phyloP scores from a whole-genome alignment of 768 basidiomycete genomes.

The Auricularia sp. region DNA sequence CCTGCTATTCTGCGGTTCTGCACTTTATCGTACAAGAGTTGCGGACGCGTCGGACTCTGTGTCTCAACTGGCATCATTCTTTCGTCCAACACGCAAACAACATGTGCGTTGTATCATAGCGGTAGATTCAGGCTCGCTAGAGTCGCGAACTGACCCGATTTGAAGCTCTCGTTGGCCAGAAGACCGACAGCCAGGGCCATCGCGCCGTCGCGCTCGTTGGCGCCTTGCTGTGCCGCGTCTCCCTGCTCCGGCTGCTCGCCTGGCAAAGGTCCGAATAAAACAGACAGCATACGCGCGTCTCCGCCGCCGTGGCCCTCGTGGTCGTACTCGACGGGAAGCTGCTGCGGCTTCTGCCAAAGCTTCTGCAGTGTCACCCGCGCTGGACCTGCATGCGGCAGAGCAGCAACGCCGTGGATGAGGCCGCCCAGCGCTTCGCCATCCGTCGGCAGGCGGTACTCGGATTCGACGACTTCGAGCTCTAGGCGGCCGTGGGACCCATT shows the following conservation, averaged over 20 bases:
- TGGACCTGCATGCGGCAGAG: conserved; percentile 34
- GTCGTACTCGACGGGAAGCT: conserved; percentile 32
- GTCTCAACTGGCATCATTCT: too few relatives aligned
- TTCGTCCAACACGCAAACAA: too few relatives aligned
- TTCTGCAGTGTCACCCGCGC: conserved; percentile 35
- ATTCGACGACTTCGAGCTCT: conserved; percentile 43
- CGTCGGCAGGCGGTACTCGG: conserved; percentile 24
- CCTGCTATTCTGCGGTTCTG: too few relatives aligned
- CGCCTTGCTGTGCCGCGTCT: conserved; percentile 36
- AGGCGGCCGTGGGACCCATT: conserved; percentile 43
- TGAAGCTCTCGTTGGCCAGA: conserved; percentile 41
- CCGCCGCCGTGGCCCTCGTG: conserved; percentile 41
- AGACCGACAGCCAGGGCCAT: conserved; percentile 38
- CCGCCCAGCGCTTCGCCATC: conserved; percentile 24
- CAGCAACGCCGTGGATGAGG: conserved; percentile 27
- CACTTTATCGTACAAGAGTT: too few relatives aligned
- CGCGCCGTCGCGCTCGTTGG: conserved; percentile 39
- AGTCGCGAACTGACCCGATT: conserved; percentile 32
- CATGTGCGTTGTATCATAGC: background rate
- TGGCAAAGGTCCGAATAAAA: conserved; percentile 38
- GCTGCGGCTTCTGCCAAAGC: conserved; percentile 34
- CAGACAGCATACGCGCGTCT: conserved; percentile 37
- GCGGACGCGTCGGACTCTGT: too few relatives aligned
- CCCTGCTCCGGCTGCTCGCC: conserved; percentile 31
- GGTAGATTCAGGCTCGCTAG: conserved; percentile 20